Conservation (phyloP, 2,329 filamentous ascomycete species). For the Apiospora malaysiana region DNA sequence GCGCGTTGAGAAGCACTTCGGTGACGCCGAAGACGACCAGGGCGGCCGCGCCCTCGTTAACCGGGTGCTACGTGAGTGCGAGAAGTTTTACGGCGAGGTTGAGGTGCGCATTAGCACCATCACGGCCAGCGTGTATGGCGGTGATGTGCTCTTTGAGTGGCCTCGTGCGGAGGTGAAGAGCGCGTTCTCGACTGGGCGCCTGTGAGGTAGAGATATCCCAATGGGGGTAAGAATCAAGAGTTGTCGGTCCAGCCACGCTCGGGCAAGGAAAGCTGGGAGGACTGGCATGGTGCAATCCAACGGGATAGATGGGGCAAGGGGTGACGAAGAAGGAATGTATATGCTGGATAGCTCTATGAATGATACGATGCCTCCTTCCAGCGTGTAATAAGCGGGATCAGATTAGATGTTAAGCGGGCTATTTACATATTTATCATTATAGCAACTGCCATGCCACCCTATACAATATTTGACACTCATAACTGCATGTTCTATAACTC, state of each 20-base stretch:
- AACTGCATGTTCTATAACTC: not conserved
- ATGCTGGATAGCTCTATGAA: conserved; percentile 15
- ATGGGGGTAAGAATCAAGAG: not conserved
- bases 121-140: conserved; percentile 68
- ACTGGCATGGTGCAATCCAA: not conserved
- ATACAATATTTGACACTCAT: not conserved
- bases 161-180: conserved; percentile 66
- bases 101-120: conserved; percentile 65
- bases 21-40: conserved; percentile 74
- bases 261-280: not conserved
- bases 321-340: not conserved
- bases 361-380: conserved; percentile 7
- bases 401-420: conserved; percentile 5
- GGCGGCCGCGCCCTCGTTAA: conserved; percentile 55
- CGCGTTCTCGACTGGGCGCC: conserved; percentile 49
- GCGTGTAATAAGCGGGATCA: conserved; percentile 2
- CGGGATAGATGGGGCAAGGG: not conserved
- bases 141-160: conserved; percentile 70
- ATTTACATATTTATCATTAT: conserved; percentile 8
- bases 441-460: not conserved
- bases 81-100: conserved; percentile 66
- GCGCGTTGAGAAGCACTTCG: conserved; percentile 96
- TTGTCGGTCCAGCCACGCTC: not conserved
- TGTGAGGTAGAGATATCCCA: not conserved
- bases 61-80: conserved; percentile 65